Evolutionary conservation across 23 red algal genomes (phyloP).

Genomic region (Pyropia yezoensis): DNA sequence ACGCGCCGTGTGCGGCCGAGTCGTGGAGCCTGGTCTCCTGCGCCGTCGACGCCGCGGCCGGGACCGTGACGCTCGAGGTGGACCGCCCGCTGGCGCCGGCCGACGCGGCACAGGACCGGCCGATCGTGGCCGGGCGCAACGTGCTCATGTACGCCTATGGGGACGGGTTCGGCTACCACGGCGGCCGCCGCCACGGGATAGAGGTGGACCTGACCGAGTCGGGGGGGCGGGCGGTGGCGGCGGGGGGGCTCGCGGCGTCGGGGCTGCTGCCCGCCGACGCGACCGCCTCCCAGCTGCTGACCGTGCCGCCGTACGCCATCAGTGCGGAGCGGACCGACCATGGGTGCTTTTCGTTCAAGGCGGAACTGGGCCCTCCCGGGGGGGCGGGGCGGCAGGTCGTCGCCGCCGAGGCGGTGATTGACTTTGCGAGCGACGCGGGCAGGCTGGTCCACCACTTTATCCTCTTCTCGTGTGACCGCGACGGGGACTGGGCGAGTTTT

Average conservation of each 20-base stretch:
- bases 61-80: constrained; percentile 25
- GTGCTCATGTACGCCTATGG: constrained; percentile 47
- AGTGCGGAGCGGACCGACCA: constrained; percentile 14
- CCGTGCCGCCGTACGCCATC: constrained; percentile 7
- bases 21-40: constrained; percentile 31
- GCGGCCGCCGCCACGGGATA: constrained; percentile 1
- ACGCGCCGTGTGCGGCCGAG: constrained; percentile 16
- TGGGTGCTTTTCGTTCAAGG: constrained; percentile 10
- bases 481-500: neutral
- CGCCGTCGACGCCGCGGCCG: neutral
- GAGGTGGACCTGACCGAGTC: constrained; percentile 11
- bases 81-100: constrained; percentile 20
- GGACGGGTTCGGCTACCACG: constrained; percentile 21
- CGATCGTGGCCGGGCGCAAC: constrained; percentile 11
- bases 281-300: constrained; percentile 6
- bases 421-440: constrained; percentile 8
- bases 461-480: constrained; percentile 26
- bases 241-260: neutral
- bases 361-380: neutral
- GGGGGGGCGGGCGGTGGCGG: neutral
- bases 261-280: constrained; percentile 26
- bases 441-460: constrained; percentile 39
- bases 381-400: constrained; percentile 28
- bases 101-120: constrained; percentile 23
- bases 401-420: constrained; percentile 36